A percentile compares a stretch with the other conserved stretches of the same genome.
Evolutionary conservation across 2,329 filamentous ascomycete species (phyloP).

Genomic region (Aspergillus spinulosporus): DNA sequence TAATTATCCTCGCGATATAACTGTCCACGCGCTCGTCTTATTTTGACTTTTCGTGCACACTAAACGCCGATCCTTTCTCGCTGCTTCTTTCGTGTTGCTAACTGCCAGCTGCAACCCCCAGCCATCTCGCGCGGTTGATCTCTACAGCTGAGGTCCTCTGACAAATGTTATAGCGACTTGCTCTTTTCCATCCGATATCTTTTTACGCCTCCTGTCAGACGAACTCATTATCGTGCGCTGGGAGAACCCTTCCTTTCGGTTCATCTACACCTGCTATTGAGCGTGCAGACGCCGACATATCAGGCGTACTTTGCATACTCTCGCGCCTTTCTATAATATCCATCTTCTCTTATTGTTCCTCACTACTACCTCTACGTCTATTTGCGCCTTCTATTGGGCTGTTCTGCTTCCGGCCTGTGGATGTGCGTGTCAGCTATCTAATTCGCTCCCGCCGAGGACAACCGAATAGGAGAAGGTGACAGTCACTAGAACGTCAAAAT

Average conservation of each 20-base stretch:
- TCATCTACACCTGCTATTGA: conserved; percentile 20
- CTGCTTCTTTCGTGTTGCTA: conserved; percentile 22
- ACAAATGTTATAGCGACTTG: conserved; percentile 18
- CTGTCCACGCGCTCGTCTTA: conserved; percentile 11
- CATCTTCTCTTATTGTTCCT: conserved; percentile 19
- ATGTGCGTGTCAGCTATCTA: conserved; percentile 31
- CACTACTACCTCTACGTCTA: conserved; percentile 27
- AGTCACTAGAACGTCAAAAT: conserved; percentile 44
- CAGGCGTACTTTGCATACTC: conserved; percentile 5
- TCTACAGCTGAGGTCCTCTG: conserved; percentile 15
- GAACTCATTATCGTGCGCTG: conserved; percentile 7
- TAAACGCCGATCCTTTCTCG: conserved; percentile 24
- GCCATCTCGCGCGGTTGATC: conserved; percentile 24
- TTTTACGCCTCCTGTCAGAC: conserved; percentile 3
- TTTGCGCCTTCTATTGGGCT: conserved; percentile 27
- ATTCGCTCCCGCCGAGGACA: conserved; percentile 31
- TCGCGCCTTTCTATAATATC: conserved; percentile 2
- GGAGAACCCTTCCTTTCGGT: conserved; percentile 14
- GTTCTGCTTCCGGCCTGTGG: conserved; percentile 31
- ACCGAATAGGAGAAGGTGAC: conserved; percentile 36
- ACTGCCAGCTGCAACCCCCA: conserved; percentile 20
- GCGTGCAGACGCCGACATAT: conserved; percentile 15
- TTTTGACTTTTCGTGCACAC: conserved; percentile 11
- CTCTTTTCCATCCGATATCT: conserved; percentile 5
- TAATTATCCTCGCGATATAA: conserved; percentile 5